These are phyloP conservation scores for Nitzschia palea DNA, from an alignment of 108 stramenopile genomes.

Conservation along the genomic window DNA sequence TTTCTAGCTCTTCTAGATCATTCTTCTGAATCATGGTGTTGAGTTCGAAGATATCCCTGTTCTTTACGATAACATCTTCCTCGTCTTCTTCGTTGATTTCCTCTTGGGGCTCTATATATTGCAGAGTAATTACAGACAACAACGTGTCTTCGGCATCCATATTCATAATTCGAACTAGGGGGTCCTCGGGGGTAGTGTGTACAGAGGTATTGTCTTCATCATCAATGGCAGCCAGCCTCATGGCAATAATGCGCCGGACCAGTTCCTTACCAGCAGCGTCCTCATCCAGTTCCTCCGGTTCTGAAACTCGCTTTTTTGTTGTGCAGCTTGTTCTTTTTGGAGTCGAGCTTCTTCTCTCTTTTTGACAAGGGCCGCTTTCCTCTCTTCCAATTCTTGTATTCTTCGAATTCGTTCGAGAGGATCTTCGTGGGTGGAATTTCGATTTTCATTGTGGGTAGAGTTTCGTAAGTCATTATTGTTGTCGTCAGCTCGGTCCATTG, in stretches of 20 bases:
- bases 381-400: too few relatives aligned
- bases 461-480: too few relatives aligned
- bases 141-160: conserved; percentile 8
- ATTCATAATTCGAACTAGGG: conserved; percentile 17
- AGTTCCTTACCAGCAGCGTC: neutral
- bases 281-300: too few relatives aligned
- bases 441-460: too few relatives aligned
- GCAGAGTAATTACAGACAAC: neutral
- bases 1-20: conserved; percentile 12
- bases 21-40: conserved; percentile 9
- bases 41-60: neutral
- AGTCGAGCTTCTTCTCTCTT: too few relatives aligned
- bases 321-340: too few relatives aligned
- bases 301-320: too few relatives aligned
- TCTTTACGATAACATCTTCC: neutral
- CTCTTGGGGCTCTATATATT: neutral
- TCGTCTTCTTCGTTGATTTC: conserved; percentile 5
- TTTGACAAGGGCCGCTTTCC: too few relatives aligned
- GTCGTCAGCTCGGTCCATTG: too few relatives aligned
- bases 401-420: neutral
- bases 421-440: neutral
- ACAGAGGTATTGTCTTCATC: neutral
- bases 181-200: conserved; percentile 6
- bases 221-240: conserved; percentile 1
- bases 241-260: neutral